phyloP scores from a whole-genome alignment of 208 protist species.

The Lotmaria passim region DNA sequence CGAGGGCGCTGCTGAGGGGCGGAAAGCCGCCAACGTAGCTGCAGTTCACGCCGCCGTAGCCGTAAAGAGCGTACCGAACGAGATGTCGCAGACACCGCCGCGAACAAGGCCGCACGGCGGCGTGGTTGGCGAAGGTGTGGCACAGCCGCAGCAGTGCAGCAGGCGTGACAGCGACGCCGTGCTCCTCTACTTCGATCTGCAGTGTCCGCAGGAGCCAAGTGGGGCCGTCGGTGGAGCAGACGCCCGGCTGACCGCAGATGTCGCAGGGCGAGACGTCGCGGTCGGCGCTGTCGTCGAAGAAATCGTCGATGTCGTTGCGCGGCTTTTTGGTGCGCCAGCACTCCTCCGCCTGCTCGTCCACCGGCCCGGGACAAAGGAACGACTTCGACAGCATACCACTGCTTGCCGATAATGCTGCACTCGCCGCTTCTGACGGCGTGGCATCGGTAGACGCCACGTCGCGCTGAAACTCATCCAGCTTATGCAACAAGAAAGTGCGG shows the following conservation, averaged over 20 bases:
- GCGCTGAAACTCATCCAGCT: slow-evolving; percentile 31
- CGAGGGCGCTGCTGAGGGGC: slow-evolving; percentile 38
- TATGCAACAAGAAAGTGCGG: slow-evolving; percentile 15
- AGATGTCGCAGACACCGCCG: slow-evolving; percentile 68
- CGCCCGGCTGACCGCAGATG: slow-evolving; percentile 48
- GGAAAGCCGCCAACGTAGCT: slow-evolving; percentile 37
- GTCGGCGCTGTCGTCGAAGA: slow-evolving; percentile 27
- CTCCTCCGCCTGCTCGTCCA: slow-evolving; percentile 24
- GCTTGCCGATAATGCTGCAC: too few relatives aligned
- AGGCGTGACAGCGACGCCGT: slow-evolving; percentile 27
- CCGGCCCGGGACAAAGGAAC: slow-evolving; percentile 23
- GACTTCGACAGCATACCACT: background rate
- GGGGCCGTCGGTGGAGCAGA: slow-evolving; percentile 44
- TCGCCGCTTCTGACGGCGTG: too few relatives aligned
- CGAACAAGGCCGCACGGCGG: slow-evolving; percentile 51
- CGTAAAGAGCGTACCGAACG: slow-evolving; percentile 71
- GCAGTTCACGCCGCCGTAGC: slow-evolving; percentile 71
- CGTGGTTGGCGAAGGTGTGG: slow-evolving; percentile 43
- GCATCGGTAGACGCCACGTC: background rate
- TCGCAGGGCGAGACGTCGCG: slow-evolving; percentile 36
- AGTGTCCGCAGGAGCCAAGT: slow-evolving; percentile 56
- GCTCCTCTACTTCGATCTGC: slow-evolving; percentile 46
- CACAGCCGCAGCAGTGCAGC: slow-evolving; percentile 58
- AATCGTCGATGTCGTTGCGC: slow-evolving; percentile 29
- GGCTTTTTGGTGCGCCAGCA: slow-evolving; percentile 25